These are phyloP conservation scores for Phyllosticta citriasiana DNA, from an alignment of 2,329 filamentous ascomycete species.

Conservation along the genomic window DNA sequence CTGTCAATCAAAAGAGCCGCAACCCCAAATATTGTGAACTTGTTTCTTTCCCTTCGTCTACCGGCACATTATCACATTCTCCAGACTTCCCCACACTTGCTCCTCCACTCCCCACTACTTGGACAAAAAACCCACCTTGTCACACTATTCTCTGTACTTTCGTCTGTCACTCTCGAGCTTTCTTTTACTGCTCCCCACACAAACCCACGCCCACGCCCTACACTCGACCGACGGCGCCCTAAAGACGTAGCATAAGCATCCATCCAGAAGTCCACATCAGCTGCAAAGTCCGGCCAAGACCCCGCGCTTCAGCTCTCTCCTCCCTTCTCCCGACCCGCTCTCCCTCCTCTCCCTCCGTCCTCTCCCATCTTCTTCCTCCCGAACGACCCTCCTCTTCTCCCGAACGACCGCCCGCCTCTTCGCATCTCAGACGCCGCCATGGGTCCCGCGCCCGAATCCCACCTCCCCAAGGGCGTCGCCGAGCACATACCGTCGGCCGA, in stretches of 20 bases:
- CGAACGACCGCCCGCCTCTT: not conserved
- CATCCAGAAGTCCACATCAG: not conserved
- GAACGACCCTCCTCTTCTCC: not conserved
- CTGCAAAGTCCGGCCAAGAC: not conserved
- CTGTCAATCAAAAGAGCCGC: not conserved
- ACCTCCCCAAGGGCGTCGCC: not conserved
- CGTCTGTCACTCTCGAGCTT: not conserved
- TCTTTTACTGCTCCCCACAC: not conserved
- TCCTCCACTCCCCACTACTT: not conserved
- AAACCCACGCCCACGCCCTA: not conserved
- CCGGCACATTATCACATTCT: not conserved
- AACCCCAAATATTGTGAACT: not conserved
- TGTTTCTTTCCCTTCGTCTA: not conserved
- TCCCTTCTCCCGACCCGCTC: not conserved
- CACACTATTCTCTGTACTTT: not conserved
- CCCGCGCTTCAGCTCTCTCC: not conserved
- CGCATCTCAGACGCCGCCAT: not conserved
- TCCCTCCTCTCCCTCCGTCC: not conserved
- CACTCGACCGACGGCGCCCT: not conserved
- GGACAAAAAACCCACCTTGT: not conserved
- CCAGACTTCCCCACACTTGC: not conserved
- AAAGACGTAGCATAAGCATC: not conserved
- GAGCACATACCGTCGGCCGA: conserved; percentile 17
- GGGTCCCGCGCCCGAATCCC: not conserved
- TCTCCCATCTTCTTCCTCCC: not conserved